These are phyloP conservation scores for Phytopythium montanum DNA, from an alignment of 352 stramenopile genomes.

Conservation along the genomic window DNA sequence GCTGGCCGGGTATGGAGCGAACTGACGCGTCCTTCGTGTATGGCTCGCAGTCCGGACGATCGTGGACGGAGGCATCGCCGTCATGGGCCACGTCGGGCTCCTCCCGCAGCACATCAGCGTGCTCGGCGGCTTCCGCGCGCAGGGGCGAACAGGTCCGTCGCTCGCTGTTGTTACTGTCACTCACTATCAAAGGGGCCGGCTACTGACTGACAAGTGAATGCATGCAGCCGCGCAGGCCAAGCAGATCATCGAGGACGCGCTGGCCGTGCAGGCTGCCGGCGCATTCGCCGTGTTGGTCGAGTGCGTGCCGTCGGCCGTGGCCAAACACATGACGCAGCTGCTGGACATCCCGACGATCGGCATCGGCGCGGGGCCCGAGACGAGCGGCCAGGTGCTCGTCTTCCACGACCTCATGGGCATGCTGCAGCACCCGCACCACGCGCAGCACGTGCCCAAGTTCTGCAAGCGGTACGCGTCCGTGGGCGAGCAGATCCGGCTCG, in stretches of 20 bases:
- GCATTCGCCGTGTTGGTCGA: conserved; percentile 93
- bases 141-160: conserved; percentile 90
- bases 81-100: conserved; percentile 98
- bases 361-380: conserved; percentile 94
- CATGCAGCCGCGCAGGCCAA: conserved; percentile 70
- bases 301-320: conserved; percentile 87
- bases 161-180: too few species aligned
- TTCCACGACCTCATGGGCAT: conserved; percentile 99
- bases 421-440: conserved; percentile 97
- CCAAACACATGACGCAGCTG: conserved; percentile 91
- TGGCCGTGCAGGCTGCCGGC: conserved; percentile 94
- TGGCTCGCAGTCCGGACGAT: conserved; percentile 56
- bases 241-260: conserved; percentile 94
- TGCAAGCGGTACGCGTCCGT: conserved; percentile 98
- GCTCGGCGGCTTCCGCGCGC: conserved; percentile 95
- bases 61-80: conserved; percentile 89
- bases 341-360: conserved; percentile 98
- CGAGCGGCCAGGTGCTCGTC: conserved; percentile 96
- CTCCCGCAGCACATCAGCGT: conserved; percentile 96
- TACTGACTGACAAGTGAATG: too few species aligned
- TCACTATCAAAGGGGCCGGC: too few species aligned
- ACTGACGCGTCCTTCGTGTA: conserved; percentile 17
- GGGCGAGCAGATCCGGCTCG: conserved; percentile 91
- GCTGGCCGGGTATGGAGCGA: not conserved
- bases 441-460: conserved; percentile 95